These are phyloP conservation scores for Ramaria sp. DNA, from an alignment of 768 basidiomycete species.

Conservation along the genomic window DNA sequence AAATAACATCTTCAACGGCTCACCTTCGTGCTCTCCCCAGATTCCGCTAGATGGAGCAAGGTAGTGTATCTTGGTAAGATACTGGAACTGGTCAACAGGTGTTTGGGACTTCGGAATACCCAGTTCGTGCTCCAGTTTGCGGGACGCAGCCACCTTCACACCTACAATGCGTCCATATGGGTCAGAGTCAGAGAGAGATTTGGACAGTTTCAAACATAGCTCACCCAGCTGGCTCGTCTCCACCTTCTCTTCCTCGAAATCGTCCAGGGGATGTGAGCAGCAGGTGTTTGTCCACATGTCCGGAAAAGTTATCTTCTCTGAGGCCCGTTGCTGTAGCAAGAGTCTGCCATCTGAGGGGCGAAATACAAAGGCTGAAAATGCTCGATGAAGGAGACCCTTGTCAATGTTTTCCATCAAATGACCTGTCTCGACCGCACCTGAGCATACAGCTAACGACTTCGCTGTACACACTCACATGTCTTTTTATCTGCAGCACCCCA, in stretches of 20 bases:
- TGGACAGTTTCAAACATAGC: conserved; percentile 6
- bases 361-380: conserved; percentile 97
- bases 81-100: conserved; percentile 79
- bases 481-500: conserved; percentile 92
- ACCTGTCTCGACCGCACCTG: conserved; percentile 36
- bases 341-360: conserved; percentile 88
- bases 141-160: conserved; percentile 80
- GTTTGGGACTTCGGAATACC: conserved; percentile 79
- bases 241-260: conserved; percentile 76
- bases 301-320: conserved; percentile 99
- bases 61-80: conserved; percentile 94
- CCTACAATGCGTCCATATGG: conserved; percentile 31
- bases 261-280: conserved; percentile 92
- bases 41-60: conserved; percentile 84
- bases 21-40: conserved; percentile 99
- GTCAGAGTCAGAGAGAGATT: background rate
- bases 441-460: background rate
- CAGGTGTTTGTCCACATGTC: conserved; percentile 99
- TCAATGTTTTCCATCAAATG: conserved; percentile 97
- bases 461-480: conserved; percentile 54
- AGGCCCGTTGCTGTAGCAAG: conserved; percentile 86
- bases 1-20: conserved; percentile 11
- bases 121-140: conserved; percentile 94
- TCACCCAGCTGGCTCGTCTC: conserved; percentile 46
- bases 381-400: conserved; percentile 89